Evolutionary conservation across 2,329 filamentous ascomycete species (phyloP).

Genomic region (Fusarium buxicola): DNA sequence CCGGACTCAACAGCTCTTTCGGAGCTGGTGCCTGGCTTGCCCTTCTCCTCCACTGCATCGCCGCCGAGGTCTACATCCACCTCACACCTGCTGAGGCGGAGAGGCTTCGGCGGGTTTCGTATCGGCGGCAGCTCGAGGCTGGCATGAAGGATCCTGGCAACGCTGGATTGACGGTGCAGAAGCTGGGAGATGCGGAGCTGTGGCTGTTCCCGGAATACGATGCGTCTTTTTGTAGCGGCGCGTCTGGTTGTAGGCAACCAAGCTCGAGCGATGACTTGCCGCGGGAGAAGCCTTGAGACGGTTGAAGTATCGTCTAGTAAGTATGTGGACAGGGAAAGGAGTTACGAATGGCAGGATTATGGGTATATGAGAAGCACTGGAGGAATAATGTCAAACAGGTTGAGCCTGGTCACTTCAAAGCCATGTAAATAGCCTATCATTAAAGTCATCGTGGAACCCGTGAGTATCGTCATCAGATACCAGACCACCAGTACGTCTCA

Average conservation of each 20-base stretch:
- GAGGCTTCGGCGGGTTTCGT: constrained; percentile 65
- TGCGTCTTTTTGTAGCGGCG: not conserved
- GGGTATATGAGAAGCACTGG: too few species aligned
- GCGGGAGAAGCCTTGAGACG: not conserved
- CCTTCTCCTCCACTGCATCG: constrained; percentile 61
- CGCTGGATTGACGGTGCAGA: constrained; percentile 55
- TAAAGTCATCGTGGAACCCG: not conserved
- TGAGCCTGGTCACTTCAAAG: too few species aligned
- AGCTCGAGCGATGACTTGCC: not conserved
- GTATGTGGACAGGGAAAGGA: too few species aligned
- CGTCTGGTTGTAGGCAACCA: not conserved
- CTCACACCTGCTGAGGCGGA: constrained; percentile 66
- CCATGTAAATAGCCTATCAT: not conserved
- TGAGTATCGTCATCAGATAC: constrained; percentile 52
- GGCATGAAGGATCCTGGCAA: constrained; percentile 63
- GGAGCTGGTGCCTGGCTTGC: constrained; percentile 66
- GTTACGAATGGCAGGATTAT: too few species aligned
- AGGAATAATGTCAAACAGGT: too few species aligned
- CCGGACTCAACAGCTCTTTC: constrained; percentile 60
- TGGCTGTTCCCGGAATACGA: constrained; percentile 24
- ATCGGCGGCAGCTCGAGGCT: constrained; percentile 65
- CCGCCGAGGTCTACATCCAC: constrained; percentile 61
- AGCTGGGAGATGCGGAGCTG: constrained; percentile 32
- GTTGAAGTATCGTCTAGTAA: too few species aligned
- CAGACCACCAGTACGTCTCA: constrained; percentile 76